These are phyloP conservation scores for Neocallimastix lanati DNA, from an alignment of 192 early-diverging fungal species.

Conservation along the genomic window DNA sequence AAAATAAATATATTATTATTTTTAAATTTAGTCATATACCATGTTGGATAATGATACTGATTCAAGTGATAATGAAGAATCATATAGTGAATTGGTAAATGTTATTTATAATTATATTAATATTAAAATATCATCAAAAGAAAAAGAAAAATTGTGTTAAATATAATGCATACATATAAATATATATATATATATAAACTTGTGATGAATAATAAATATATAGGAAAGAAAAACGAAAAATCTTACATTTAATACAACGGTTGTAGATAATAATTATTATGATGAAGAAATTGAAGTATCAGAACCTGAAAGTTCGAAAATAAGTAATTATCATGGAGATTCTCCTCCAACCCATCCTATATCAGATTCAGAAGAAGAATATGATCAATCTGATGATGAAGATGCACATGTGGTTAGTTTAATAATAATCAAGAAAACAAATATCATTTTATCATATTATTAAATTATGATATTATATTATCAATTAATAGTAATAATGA, in stretches of 20 bases:
- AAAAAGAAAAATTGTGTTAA: no score
- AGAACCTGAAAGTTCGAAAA: background rate
- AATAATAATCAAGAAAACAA: no score
- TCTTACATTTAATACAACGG: background rate
- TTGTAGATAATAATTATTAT: background rate
- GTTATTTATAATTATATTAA: no score
- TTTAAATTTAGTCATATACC: background rate
- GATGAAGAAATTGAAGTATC: background rate
- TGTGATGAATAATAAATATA: background rate
- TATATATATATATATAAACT: no score
- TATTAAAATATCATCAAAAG: no score
- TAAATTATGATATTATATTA: no score
- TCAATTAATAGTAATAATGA: no score
- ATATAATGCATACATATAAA: no score
- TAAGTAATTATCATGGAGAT: conserved; percentile 10
- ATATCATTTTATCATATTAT: no score
- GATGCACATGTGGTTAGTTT: conserved; percentile 8
- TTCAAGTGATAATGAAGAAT: background rate
- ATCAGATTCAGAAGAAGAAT: conserved; percentile 22
- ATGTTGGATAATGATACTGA: background rate
- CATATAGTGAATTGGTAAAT: background rate
- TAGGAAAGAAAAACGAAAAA: background rate
- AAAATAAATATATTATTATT: no score
- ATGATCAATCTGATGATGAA: conserved; percentile 4
- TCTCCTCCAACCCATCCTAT: conserved; percentile 20